phyloP scores from a whole-genome alignment of 176 grass and related monocot genomes.

The bread wheat (Triticum aestivum) region DNA sequence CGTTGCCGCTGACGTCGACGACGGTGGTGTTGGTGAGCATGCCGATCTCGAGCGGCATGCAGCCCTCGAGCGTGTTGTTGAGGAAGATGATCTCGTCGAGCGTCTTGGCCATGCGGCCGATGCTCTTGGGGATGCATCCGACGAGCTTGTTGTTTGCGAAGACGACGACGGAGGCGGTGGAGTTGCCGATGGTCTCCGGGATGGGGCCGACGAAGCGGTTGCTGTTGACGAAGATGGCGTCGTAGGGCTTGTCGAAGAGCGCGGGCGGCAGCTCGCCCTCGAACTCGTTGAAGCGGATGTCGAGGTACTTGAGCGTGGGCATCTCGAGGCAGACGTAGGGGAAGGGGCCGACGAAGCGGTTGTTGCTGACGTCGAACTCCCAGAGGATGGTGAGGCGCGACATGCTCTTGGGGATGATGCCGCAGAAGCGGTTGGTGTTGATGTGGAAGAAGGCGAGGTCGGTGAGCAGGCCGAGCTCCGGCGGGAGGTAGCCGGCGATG shows the following conservation, averaged over 20 bases:
- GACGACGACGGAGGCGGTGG: conserved; percentile 37
- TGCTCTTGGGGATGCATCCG: conserved; percentile 34
- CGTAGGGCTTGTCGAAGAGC: conserved; percentile 35
- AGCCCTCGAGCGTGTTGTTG: conserved; percentile 46
- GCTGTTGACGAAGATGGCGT: conserved; percentile 48
- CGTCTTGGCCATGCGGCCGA: conserved; percentile 25
- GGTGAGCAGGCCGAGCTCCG: conserved; percentile 30
- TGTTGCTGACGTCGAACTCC: conserved; percentile 53
- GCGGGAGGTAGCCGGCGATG: conserved; percentile 37
- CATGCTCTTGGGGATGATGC: conserved; percentile 41
- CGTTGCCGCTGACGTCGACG: conserved; percentile 39
- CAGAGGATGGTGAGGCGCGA: neutral
- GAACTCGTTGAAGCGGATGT: conserved; percentile 64
- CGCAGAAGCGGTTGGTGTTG: conserved; percentile 49
- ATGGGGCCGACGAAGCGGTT: conserved; percentile 38
- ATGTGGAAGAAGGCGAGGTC: conserved; percentile 51
- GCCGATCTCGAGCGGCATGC: conserved; percentile 35
- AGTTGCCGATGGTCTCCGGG: conserved; percentile 34
- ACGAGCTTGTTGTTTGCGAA: conserved; percentile 45
- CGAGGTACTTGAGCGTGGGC: conserved; percentile 38
- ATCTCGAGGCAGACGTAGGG: neutral
- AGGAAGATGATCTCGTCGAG: conserved; percentile 40
- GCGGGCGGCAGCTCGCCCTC: conserved; percentile 45
- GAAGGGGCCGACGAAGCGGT: conserved; percentile 40
- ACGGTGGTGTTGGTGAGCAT: neutral